Evolutionary conservation across 2,329 filamentous ascomycete genomes (phyloP).

Genomic region (Leptographium lundbergii): DNA sequence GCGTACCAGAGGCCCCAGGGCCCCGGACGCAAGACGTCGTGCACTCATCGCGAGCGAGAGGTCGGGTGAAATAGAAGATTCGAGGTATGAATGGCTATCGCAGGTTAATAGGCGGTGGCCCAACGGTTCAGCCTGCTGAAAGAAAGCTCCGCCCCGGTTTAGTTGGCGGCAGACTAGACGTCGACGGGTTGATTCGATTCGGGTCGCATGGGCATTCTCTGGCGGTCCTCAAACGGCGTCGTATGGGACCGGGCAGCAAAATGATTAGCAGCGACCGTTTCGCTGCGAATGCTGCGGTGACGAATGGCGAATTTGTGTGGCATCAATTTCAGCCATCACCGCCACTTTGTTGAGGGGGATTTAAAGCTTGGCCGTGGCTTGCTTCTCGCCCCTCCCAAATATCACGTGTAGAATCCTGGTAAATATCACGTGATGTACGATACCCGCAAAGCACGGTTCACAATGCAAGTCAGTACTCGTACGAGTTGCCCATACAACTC

Average conservation of each 20-base stretch:
- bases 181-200: not conserved
- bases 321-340: slow-evolving; percentile 1
- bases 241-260: not conserved
- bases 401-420: not conserved
- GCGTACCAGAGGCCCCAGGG: slow-evolving; percentile 49
- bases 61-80: not conserved
- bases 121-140: not conserved
- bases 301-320: not conserved
- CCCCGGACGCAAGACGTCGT: slow-evolving; percentile 63
- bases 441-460: too few species aligned
- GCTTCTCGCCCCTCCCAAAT: not conserved
- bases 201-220: not conserved
- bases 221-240: not conserved
- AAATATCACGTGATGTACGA: not conserved
- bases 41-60: slow-evolving; percentile 44
- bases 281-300: not conserved
- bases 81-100: not conserved
- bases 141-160: not conserved
- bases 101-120: not conserved
- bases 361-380: not conserved
- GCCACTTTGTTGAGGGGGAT: slow-evolving; percentile 2
- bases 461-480: too few species aligned
- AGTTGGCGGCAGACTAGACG: not conserved
- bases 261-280: not conserved
- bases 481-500: too few species aligned